Evolutionary conservation across 2,329 filamentous ascomycete genomes (phyloP).

Genomic region (Pseudogymnoascus destructans): DNA sequence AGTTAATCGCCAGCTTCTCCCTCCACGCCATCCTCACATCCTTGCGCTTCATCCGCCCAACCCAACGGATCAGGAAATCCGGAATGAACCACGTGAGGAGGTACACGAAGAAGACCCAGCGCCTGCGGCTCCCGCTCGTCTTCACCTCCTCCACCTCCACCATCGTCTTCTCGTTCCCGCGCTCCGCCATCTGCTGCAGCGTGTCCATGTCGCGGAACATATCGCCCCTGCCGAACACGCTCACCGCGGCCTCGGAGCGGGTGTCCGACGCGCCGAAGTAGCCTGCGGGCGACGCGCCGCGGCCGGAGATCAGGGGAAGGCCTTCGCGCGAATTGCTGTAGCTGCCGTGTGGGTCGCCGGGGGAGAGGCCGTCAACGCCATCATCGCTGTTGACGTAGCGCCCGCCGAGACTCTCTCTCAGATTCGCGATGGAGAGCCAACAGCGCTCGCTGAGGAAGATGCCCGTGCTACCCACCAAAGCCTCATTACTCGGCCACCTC

Average conservation of each 20-base stretch:
- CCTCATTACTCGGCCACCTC: conserved; percentile 85
- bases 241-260: conserved; percentile 81
- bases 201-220: conserved; percentile 98
- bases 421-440: conserved; percentile 79
- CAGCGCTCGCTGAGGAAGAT: conserved; percentile 92
- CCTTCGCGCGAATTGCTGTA: conserved; percentile 53
- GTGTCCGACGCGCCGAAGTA: conserved; percentile 66
- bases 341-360: conserved; percentile 35
- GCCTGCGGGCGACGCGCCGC: conserved; percentile 46
- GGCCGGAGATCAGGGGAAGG: conserved; percentile 35
- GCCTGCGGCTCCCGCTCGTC: conserved; percentile 67
- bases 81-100: conserved; percentile 87
- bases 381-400: conserved; percentile 45
- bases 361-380: conserved; percentile 46
- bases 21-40: conserved; percentile 96
- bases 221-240: conserved; percentile 82
- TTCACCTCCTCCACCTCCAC: conserved; percentile 78
- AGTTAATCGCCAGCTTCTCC: conserved; percentile 95
- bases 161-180: conserved; percentile 80
- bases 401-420: conserved; percentile 47
- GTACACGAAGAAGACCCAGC: conserved; percentile 82
- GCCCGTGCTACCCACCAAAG: conserved; percentile 78
- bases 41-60: conserved; percentile 92
- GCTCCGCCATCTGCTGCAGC: conserved; percentile 85
- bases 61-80: conserved; percentile 59